These are phyloP conservation scores for Echeveria elegans DNA, from an alignment of 164 flowering plant genomes.

Conservation along the genomic window DNA sequence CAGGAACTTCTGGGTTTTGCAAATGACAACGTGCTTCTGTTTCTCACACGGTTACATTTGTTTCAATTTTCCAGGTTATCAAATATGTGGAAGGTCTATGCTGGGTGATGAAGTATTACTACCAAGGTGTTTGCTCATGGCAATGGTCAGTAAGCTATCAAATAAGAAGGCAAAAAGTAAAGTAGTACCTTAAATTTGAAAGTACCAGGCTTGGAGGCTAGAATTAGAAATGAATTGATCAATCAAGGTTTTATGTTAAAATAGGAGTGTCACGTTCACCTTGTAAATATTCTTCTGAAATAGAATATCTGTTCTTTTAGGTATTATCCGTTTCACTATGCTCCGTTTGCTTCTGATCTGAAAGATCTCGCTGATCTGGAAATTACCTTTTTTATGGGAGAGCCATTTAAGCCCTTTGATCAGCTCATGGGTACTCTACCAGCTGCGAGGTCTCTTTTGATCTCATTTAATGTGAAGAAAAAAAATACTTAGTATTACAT, in stretches of 20 bases:
- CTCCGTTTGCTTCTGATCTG: slow-evolving; percentile 99
- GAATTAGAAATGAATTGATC: background rate
- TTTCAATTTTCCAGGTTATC: slow-evolving; percentile 49
- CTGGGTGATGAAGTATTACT: slow-evolving; percentile 96
- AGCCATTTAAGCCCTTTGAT: slow-evolving; percentile 96
- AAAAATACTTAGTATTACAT: background rate
- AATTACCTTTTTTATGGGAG: slow-evolving; percentile 83
- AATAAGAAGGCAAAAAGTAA: no score
- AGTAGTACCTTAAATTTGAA: background rate
- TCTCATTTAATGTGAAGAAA: background rate
- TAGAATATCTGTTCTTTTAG: slow-evolving; percentile 28
- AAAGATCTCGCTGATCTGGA: slow-evolving; percentile 75
- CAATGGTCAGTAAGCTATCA: slow-evolving; percentile 54
- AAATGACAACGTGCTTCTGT: background rate
- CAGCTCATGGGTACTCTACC: slow-evolving; percentile 98
- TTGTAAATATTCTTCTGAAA: slow-evolving; percentile 1
- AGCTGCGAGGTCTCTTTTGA: slow-evolving; percentile 56
- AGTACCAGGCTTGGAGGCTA: background rate
- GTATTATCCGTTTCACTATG: slow-evolving; percentile 97
- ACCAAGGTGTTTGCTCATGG: slow-evolving; percentile 97
- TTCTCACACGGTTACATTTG: background rate
- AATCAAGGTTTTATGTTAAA: background rate
- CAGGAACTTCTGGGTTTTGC: background rate
- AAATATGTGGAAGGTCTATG: slow-evolving; percentile 97
- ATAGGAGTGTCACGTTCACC: background rate